Conservation (phyloP, 306 rosid genomes). For the Mimosa pudica region DNA sequence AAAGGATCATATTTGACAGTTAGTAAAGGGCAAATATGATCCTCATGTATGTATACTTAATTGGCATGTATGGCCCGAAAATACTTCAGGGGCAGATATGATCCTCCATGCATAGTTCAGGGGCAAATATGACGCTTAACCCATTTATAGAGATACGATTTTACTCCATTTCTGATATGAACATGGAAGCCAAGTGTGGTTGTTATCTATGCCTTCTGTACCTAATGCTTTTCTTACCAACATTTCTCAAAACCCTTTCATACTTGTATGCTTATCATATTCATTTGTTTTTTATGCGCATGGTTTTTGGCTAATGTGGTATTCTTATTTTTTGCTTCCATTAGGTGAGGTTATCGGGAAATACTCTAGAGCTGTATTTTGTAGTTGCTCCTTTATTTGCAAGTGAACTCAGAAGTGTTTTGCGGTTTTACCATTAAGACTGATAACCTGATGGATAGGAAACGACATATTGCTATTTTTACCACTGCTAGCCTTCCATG, state of each 20-base stretch:
- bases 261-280: not conserved
- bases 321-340: conserved; percentile 25
- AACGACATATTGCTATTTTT: conserved; percentile 78
- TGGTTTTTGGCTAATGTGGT: conserved; percentile 12
- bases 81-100: too few relatives aligned
- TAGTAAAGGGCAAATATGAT: too few relatives aligned
- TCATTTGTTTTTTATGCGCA: not conserved
- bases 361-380: conserved; percentile 28
- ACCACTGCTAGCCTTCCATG: conserved; percentile 99
- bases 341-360: conserved; percentile 13
- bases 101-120: too few relatives aligned
- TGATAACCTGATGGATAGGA: conserved; percentile 61
- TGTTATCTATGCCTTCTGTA: not conserved
- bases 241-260: not conserved
- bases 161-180: not conserved
- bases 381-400: conserved; percentile 26
- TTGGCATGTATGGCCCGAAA: too few relatives aligned
- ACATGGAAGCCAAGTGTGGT: not conserved
- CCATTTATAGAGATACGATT: not conserved
- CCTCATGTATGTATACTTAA: too few relatives aligned
- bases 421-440: conserved; percentile 29
- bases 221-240: not conserved
- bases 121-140: too few relatives aligned
- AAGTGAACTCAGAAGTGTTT: conserved; percentile 21
- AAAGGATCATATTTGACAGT: too few relatives aligned